Base-by-base conservation (phyloP, 2,329 filamentous ascomycete species). In the Karstenula rhodostoma region DNA sequence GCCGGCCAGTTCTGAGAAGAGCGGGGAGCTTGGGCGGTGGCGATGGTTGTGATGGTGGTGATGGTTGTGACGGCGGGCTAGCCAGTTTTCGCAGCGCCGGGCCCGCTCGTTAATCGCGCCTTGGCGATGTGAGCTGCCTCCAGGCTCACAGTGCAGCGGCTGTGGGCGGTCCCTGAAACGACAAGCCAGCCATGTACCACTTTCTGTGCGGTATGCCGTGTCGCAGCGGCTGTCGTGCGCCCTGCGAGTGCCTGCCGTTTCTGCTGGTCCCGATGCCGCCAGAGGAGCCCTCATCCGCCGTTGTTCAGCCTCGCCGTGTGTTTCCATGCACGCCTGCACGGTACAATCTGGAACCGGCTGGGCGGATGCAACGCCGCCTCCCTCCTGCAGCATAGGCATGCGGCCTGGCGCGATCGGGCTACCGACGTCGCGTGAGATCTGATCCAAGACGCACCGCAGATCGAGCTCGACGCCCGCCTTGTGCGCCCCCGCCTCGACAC, bases 371-470 rank as follows among this genome's bases (percentile, higher is more conserved):
- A 56, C 68, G 65, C 68, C 64, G 68, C 66, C 65, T 66, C 58
- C 66, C 65, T 66, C 58, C 59, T 71, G 69, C 69, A 73, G 68
- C 37, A n/a, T 29, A 29, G 27, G 8, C 7, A 17, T 40, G 37
- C 37, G n/a, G 37, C 17, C 37, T n/a, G 37, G n/a, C n/a, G 37
- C 68, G 66, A 68, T 69, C 70, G 63, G 59, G 55, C 52, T 61
- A 60, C 55, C 65, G 52, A 61, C 5, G 60, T 63, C 62, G 65
- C 66, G 65, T 67, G 62, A 75, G 71, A 75, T 74, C 72, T 71
- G 59, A 59, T 9, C 65, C 63, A 66, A 66, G 50, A 64, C 65
- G 62, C 62, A 65, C 64, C 60, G 64, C 63, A 71, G 72, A 75
- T 75, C 71, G 67, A 65, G 64, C 59, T 61, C 63, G 64, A 62